A percentile compares a stretch with the other conserved stretches of the same genome.
These are phyloP conservation scores for Ramaria sp. DNA, from an alignment of 768 basidiomycete species.

Conservation along the genomic window DNA sequence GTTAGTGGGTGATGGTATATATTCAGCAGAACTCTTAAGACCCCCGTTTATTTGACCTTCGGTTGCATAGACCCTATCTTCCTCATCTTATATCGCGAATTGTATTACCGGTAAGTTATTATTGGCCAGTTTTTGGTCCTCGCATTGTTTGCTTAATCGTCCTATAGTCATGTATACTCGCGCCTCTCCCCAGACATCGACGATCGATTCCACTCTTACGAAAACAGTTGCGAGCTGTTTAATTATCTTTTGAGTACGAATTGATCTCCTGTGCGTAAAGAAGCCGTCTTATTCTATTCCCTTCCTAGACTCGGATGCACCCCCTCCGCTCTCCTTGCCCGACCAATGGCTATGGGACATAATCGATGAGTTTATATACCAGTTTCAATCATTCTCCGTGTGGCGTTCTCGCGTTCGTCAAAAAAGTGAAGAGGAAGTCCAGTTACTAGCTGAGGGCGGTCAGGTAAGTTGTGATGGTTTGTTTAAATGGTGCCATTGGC, in stretches of 20 bases:
- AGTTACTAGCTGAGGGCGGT: constrained; percentile 68
- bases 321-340: constrained; percentile 86
- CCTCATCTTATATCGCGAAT: constrained; percentile 91
- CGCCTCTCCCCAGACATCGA: constrained; percentile 91
- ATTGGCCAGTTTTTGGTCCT: neutral
- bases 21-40: neutral
- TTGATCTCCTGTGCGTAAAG: neutral
- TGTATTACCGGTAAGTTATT: constrained; percentile 57
- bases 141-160: neutral
- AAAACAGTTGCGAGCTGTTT: constrained; percentile 97
- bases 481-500: neutral
- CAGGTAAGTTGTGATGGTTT: constrained; percentile 26
- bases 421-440: constrained; percentile 85
- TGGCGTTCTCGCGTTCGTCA: constrained; percentile 79
- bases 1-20: constrained; percentile 82
- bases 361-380: constrained; percentile 96
- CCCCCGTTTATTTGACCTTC: neutral
- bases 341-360: constrained; percentile 99
- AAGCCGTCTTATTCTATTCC: neutral
- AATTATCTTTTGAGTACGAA: constrained; percentile 87
- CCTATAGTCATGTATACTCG: constrained; percentile 77
- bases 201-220: constrained; percentile 95
- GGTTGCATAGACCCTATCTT: constrained; percentile 73
- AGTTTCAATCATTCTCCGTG: constrained; percentile 92
- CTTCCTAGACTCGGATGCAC: constrained; percentile 76